phyloP scores from a whole-genome alignment of 257 asterid genomes.

The Hygrophila difformis region DNA sequence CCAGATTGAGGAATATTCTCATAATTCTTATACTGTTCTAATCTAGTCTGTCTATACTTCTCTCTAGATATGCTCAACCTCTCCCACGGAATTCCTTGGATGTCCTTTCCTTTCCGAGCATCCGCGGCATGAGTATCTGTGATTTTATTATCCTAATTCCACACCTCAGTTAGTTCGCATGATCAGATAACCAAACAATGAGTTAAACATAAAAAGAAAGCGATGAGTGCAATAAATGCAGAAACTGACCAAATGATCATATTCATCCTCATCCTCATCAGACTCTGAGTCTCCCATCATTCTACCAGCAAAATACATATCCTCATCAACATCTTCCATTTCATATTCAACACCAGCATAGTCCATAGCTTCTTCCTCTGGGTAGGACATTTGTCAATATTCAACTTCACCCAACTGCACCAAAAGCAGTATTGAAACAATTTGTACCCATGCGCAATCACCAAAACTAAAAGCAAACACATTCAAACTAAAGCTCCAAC shows the following conservation, averaged over 20 bases:
- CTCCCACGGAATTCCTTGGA: slow-evolving; percentile 57
- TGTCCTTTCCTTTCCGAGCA: slow-evolving; percentile 43
- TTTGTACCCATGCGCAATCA: slow-evolving; percentile 2
- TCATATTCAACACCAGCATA: slow-evolving; percentile 38
- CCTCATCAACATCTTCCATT: slow-evolving; percentile 46
- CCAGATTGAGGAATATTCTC: slow-evolving; percentile 49
- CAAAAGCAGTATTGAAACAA: slow-evolving; percentile 2
- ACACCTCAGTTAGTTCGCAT: slow-evolving; percentile 22
- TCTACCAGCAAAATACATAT: slow-evolving; percentile 38
- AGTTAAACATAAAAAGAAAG: neutral
- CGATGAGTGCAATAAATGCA: neutral
- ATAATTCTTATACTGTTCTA: slow-evolving; percentile 44
- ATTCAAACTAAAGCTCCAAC: neutral
- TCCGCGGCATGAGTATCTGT: slow-evolving; percentile 43
- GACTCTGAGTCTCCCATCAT: slow-evolving; percentile 43
- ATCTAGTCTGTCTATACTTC: slow-evolving; percentile 45
- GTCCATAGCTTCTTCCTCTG: slow-evolving; percentile 41
- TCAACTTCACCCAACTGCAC: slow-evolving; percentile 20
- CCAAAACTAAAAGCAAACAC: neutral
- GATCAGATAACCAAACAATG: neutral
- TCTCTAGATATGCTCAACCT: slow-evolving; percentile 40
- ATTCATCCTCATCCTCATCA: slow-evolving; percentile 46
- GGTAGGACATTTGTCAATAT: slow-evolving; percentile 23
- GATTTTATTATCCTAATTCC: slow-evolving; percentile 35
- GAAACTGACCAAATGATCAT: slow-evolving; percentile 41